These are phyloP conservation scores for Aspergillus fijiensis DNA, from an alignment of 2,329 filamentous ascomycete genomes.

Conservation along the genomic window DNA sequence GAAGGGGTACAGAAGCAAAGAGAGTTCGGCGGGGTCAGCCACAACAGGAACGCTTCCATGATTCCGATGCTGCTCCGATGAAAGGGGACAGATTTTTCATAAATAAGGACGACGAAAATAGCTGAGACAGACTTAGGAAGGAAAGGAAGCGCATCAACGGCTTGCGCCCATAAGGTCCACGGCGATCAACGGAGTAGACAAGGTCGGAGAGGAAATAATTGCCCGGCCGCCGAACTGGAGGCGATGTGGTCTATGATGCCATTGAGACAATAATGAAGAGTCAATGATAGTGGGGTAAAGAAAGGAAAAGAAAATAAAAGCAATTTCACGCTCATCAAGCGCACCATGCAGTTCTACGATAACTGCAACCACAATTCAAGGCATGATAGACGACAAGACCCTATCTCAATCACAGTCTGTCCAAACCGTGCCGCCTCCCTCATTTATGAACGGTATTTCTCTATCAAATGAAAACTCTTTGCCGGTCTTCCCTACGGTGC, in stretches of 20 bases:
- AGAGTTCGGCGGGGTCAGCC: conserved; percentile 1
- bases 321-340: neutral
- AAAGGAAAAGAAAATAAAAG: neutral
- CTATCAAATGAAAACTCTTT: neutral
- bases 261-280: neutral
- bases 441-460: too few species aligned
- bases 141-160: neutral
- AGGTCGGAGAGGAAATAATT: neutral
- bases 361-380: neutral
- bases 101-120: neutral
- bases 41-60: neutral
- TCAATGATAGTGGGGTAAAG: conserved; percentile 2
- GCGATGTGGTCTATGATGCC: conserved; percentile 2
- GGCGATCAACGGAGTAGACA: conserved; percentile 2
- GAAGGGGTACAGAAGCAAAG: neutral
- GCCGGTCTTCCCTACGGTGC: neutral
- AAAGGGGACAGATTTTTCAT: neutral
- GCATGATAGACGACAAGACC: neutral
- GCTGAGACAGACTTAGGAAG: neutral
- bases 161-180: neutral
- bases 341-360: neutral
- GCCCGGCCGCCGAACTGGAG: neutral
- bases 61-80: neutral
- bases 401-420: neutral
- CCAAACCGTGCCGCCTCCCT: too few species aligned